Evolutionary conservation across 768 basidiomycete genomes (phyloP).

Genomic region (Harrya chromipes): DNA sequence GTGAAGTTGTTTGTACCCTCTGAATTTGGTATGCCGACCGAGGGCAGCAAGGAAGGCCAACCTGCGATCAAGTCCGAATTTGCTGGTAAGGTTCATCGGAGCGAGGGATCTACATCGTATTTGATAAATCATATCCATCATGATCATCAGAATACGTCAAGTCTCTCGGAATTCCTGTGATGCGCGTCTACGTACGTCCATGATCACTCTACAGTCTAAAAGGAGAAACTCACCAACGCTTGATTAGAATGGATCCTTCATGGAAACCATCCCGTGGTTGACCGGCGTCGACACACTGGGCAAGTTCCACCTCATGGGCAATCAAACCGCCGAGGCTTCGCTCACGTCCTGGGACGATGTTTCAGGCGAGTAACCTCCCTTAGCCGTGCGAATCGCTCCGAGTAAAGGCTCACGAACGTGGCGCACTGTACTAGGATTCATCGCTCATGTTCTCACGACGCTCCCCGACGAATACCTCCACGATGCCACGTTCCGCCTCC

Average conservation of each 20-base stretch:
- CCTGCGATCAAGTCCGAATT: slow-evolving; percentile 26
- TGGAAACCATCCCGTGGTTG: slow-evolving; percentile 30
- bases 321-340: slow-evolving; percentile 31
- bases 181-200: slow-evolving; percentile 32
- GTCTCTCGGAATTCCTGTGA: slow-evolving; percentile 27
- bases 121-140: not conserved
- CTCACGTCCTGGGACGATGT: slow-evolving; percentile 34
- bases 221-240: not conserved
- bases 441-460: slow-evolving; percentile 33
- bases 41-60: slow-evolving; percentile 29
- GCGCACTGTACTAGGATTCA: slow-evolving; percentile 28
- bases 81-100: slow-evolving; percentile 19
- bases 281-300: slow-evolving; percentile 24
- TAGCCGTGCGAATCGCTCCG: no score
- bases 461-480: slow-evolving; percentile 25
- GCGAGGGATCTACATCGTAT: no score
- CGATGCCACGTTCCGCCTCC: slow-evolving; percentile 34
- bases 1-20: slow-evolving; percentile 39
- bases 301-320: slow-evolving; percentile 32
- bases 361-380: slow-evolving; percentile 23
- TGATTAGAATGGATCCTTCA: slow-evolving; percentile 34
- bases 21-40: slow-evolving; percentile 36
- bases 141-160: slow-evolving; percentile 26
- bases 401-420: slow-evolving; percentile 1
- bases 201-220: not conserved